phyloP scores from a whole-genome alignment of 1,284 basidiomycete genomes.

The Trametes hirsuta region DNA sequence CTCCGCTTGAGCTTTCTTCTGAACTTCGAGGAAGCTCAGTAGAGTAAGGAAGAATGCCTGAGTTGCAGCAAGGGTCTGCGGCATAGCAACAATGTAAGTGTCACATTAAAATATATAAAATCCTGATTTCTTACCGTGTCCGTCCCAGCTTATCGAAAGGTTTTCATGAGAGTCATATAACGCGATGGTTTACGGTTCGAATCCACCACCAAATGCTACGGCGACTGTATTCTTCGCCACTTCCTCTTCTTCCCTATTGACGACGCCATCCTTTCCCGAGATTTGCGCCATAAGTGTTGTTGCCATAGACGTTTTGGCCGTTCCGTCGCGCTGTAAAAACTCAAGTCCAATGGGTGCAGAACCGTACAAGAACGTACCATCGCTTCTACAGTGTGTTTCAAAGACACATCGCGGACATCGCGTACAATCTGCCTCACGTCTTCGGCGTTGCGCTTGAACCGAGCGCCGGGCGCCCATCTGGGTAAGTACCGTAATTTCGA shows the following conservation, averaged over 20 bases:
- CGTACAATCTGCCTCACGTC: not conserved
- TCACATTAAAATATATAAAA: not conserved
- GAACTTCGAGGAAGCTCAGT: constrained; percentile 1
- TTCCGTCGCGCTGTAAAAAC: not conserved
- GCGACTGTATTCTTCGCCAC: not conserved
- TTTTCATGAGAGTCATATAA: not conserved
- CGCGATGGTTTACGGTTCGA: not conserved
- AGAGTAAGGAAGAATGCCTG: constrained; percentile 6
- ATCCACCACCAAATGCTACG: not conserved
- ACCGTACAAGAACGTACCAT: constrained; percentile 4
- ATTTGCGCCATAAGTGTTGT: not conserved
- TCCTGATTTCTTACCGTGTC: not conserved
- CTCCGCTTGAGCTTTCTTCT: constrained; percentile 5
- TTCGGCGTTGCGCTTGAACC: constrained; percentile 10
- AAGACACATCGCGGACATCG: constrained; percentile 6
- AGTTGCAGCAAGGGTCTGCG: not conserved
- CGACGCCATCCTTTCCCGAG: not conserved
- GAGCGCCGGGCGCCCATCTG: constrained; percentile 5
- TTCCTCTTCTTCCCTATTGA: not conserved
- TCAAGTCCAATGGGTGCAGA: not conserved
- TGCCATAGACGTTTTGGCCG: not conserved
- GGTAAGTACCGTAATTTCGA: constrained; percentile 9
- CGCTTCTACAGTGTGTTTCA: not conserved
- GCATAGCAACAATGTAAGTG: not conserved
- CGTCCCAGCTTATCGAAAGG: not conserved